Evolutionary conservation across 768 basidiomycete genomes (phyloP), one percentile per base, ranked within the genome.

Genomic region (Leccinellum luteum): DNA sequence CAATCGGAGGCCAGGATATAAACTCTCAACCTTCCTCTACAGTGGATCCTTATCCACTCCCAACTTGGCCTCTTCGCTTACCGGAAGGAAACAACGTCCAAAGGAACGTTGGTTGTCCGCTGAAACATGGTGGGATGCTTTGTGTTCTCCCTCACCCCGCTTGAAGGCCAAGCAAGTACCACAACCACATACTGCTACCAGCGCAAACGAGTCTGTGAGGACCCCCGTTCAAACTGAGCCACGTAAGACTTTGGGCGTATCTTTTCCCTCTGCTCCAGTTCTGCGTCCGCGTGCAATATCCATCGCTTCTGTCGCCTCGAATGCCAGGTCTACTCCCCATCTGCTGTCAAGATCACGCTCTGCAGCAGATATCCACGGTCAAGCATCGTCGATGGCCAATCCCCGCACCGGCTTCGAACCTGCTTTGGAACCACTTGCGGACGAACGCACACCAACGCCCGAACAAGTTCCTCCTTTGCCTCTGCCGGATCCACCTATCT

Each of bases 71-170:
- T 57, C 66, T 3, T 62, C 64, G 3, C 5, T 53, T 15, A 21
- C 56, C 30, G 70, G 66, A 57, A 61, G 65, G 63, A 60, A 1
- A 56, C 56, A 49, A 59, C 69, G 43, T n/a, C 61, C 74, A 25
- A 83, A 78, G 64, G 85, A 88, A 30, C 76, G 84, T 6, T 90
- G 87, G 87, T 65, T 90, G 2, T 82, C 85, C 2, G 82, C 88
- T 0, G 88, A 91, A 72, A 85, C 86, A 17, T 90, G 89, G 88
- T 92, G 90, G 71, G 89, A 92, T 60, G 89, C 89, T 0, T 64
- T 92, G 10, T 70, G 92, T 25, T 86, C 91, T 55, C 90, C 90
- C 3, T 81, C 88, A 1, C 90, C 90, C 13, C 78, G 89, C 51
- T 81, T 92, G 63, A 83, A 80, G 66, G 56, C 84, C 57, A 80